Conservation (phyloP, 2,329 filamentous ascomycete genomes). For the Colletotrichum agaves region DNA sequence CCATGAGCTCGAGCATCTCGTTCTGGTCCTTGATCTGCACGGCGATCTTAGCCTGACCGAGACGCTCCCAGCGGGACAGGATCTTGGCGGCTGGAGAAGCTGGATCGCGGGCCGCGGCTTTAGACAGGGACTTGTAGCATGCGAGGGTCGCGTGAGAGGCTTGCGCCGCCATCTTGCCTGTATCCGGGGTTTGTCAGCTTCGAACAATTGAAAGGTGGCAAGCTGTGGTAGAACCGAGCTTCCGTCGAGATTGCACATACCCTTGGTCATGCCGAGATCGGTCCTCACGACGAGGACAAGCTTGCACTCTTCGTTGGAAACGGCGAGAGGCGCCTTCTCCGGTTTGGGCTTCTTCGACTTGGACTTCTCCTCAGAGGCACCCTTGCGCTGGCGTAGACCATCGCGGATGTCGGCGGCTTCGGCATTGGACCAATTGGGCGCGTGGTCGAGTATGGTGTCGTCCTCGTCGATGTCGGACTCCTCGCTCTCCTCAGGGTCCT, state of each 20-base stretch:
- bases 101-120: constrained; percentile 61
- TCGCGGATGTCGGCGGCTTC: constrained; percentile 68
- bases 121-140: constrained; percentile 88
- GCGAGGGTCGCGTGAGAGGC: constrained; percentile 96
- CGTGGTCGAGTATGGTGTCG: constrained; percentile 70
- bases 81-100: constrained; percentile 68
- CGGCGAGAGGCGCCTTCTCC: constrained; percentile 43
- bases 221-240: constrained; percentile 1
- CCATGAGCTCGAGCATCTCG: constrained; percentile 78
- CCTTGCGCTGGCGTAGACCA: constrained; percentile 56
- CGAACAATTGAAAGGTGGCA: neutral
- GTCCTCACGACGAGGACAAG: constrained; percentile 91
- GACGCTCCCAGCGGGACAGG: constrained; percentile 84
- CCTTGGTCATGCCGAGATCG: constrained; percentile 97
- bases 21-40: constrained; percentile 89
- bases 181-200: constrained; percentile 11
- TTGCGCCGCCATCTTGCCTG: constrained; percentile 97
- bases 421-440: constrained; percentile 74
- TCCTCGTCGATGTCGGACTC: constrained; percentile 74
- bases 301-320: constrained; percentile 84
- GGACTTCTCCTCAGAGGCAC: constrained; percentile 47
- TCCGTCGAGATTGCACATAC: constrained; percentile 57
- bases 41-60: constrained; percentile 93
- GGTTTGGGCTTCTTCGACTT: constrained; percentile 46
- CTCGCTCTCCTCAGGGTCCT: constrained; percentile 74